These are phyloP conservation scores for Melaleuca quinquenervia DNA, from an alignment of 345 rosid species.

Conservation along the genomic window DNA sequence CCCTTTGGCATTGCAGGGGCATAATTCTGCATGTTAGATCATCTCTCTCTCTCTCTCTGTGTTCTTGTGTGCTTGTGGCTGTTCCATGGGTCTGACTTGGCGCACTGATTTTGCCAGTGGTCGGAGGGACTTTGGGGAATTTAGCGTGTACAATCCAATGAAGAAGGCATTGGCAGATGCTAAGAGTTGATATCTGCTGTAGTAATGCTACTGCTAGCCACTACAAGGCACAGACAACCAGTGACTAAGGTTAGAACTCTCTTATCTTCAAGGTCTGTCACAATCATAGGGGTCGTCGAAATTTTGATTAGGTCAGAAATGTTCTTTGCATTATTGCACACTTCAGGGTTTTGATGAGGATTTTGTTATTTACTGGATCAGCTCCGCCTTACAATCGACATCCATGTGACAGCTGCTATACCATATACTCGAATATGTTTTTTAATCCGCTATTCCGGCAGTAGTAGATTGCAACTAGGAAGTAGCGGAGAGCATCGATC, in stretches of 20 bases:
- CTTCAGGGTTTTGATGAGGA: not conserved
- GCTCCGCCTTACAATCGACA: not conserved
- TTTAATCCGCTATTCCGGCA: not conserved
- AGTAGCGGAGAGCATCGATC: not conserved
- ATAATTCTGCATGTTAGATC: not conserved
- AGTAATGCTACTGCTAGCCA: not conserved
- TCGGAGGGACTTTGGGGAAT: constrained; percentile 83
- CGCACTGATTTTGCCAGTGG: constrained; percentile 56
- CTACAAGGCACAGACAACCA: not conserved
- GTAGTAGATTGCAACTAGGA: not conserved
- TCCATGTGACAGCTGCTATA: not conserved
- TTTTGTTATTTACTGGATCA: not conserved
- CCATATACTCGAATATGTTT: not conserved
- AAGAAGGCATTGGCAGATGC: constrained; percentile 16
- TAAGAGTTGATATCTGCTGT: not conserved
- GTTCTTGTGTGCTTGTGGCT: constrained; percentile 1
- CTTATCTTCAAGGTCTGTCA: not conserved
- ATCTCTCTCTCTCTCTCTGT: not conserved
- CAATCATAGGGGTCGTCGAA: not conserved
- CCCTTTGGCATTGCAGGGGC: not conserved
- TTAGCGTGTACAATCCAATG: constrained; percentile 73
- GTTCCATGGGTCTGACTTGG: constrained; percentile 43
- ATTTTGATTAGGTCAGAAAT: not conserved
- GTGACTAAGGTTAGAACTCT: not conserved
- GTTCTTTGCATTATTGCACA: not conserved